phyloP scores from a whole-genome alignment of 139 green algal genomes.

The Mesotaenium endlicherianum region DNA sequence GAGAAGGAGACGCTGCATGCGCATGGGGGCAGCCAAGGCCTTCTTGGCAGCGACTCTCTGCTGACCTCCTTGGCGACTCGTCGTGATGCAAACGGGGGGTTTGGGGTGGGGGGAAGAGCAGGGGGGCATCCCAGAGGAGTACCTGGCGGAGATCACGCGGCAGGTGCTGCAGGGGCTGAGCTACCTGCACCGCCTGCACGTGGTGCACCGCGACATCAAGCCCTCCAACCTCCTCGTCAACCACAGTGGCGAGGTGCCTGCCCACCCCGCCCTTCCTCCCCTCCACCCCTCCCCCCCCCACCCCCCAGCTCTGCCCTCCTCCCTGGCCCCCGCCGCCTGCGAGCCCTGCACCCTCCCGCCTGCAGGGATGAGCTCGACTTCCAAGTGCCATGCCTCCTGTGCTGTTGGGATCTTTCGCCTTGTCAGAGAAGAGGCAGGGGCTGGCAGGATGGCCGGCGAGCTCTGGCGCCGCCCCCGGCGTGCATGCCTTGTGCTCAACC shows the following conservation, averaged over 20 bases:
- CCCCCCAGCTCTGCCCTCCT: not conserved
- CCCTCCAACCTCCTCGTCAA: slow-evolving; percentile 48
- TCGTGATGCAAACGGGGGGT: too few relatives aligned
- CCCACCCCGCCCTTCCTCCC: not conserved
- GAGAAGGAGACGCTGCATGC: too few relatives aligned
- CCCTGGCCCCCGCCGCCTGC: not conserved
- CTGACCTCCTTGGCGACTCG: too few relatives aligned
- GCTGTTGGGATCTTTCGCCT: too few relatives aligned
- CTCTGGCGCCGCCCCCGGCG: too few relatives aligned
- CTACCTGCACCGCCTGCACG: slow-evolving; percentile 47
- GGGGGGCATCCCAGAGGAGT: slow-evolving; percentile 41
- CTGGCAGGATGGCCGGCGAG: too few relatives aligned
- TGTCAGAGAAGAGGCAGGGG: too few relatives aligned
- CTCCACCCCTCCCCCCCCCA: not conserved
- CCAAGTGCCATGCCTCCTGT: too few relatives aligned
- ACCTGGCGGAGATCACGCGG: slow-evolving; percentile 39
- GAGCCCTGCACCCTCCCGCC: not conserved
- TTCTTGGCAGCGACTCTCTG: too few relatives aligned
- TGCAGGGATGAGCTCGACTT: too few relatives aligned
- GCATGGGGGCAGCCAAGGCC: too few relatives aligned
- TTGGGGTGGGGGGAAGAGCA: slow-evolving; percentile 8
- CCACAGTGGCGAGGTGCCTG: slow-evolving; percentile 2
- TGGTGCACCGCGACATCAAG: slow-evolving; percentile 50
- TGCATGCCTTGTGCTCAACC: too few relatives aligned
- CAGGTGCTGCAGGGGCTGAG: slow-evolving; percentile 49